phyloP scores from a whole-genome alignment of 257 asterid species.

The Handroanthus guayacan region DNA sequence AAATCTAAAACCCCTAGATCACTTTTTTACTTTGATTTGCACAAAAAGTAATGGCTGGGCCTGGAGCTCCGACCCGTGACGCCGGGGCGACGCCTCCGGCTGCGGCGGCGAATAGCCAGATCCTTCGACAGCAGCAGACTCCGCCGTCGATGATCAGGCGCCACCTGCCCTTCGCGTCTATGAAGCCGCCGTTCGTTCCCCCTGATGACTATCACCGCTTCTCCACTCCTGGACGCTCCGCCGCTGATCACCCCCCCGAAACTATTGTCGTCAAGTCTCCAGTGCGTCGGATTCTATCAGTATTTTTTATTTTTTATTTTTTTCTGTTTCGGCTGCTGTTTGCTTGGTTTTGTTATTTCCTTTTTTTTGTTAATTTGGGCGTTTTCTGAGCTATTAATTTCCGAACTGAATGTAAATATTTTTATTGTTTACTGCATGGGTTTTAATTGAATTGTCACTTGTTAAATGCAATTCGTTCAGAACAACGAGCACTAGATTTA shows the following conservation, averaged over 20 bases:
- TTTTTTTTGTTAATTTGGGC: not conserved
- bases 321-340: conserved; percentile 35
- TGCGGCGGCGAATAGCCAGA: conserved; percentile 34
- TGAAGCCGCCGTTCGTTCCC: conserved; percentile 63
- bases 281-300: conserved; percentile 45
- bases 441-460: not conserved
- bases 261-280: conserved; percentile 69
- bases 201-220: conserved; percentile 69
- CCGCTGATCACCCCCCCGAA: conserved; percentile 51
- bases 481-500: not conserved
- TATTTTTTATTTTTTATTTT: not conserved
- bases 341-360: conserved; percentile 2
- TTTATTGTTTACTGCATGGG: not conserved
- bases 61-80: conserved; percentile 47
- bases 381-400: conserved; percentile 25
- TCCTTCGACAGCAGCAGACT: conserved; percentile 34
- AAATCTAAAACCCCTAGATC: conserved; percentile 7
- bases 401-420: conserved; percentile 2
- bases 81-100: conserved; percentile 46
- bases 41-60: conserved; percentile 44
- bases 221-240: conserved; percentile 45
- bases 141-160: conserved; percentile 56
- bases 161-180: conserved; percentile 63
- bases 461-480: not conserved
- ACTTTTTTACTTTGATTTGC: not conserved